A percentile compares a stretch with the other conserved stretches of the same genome.
Evolutionary conservation across 345 rosid species (phyloP).

Genomic region (Bruguiera gymnorhiza): DNA sequence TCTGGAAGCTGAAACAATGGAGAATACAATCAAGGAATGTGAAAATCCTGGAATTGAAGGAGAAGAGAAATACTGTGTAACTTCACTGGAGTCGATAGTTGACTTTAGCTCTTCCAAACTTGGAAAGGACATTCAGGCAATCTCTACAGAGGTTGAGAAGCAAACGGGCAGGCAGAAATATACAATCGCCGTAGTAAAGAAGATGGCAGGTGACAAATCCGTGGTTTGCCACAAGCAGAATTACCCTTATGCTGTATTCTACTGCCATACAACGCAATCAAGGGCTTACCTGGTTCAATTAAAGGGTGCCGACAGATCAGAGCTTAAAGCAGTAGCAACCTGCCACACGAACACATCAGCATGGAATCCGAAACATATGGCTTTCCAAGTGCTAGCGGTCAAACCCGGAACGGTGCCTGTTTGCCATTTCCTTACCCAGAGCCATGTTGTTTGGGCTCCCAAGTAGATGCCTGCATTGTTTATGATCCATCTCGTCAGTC

Average conservation of each 20-base stretch:
- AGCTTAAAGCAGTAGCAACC: background rate
- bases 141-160: conserved; percentile 1
- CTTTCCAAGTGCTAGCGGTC: conserved; percentile 8
- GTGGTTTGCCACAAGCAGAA: conserved; percentile 15
- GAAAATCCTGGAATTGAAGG: conserved; percentile 14
- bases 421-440: conserved; percentile 14
- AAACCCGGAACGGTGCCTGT: conserved; percentile 10
- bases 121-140: background rate
- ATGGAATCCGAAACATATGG: conserved; percentile 15
- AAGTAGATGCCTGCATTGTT: background rate
- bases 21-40: conserved; percentile 19
- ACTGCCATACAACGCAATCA: conserved; percentile 5
- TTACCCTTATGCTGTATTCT: conserved; percentile 16
- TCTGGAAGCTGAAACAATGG: conserved; percentile 57
- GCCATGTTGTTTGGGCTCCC: conserved; percentile 9
- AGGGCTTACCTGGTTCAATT: conserved; percentile 8
- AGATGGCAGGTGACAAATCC: background rate
- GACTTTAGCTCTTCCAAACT: conserved; percentile 2
- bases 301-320: conserved; percentile 7
- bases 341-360: conserved; percentile 17
- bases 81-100: conserved; percentile 17
- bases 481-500: no score
- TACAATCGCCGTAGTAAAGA: background rate
- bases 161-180: conserved; percentile 1
- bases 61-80: conserved; percentile 19